Percentiles rank a stretch among this genome's conserved stretches.
Conservation (phyloP, 2,329 filamentous ascomycete species). For the Cercospora sp. region DNA sequence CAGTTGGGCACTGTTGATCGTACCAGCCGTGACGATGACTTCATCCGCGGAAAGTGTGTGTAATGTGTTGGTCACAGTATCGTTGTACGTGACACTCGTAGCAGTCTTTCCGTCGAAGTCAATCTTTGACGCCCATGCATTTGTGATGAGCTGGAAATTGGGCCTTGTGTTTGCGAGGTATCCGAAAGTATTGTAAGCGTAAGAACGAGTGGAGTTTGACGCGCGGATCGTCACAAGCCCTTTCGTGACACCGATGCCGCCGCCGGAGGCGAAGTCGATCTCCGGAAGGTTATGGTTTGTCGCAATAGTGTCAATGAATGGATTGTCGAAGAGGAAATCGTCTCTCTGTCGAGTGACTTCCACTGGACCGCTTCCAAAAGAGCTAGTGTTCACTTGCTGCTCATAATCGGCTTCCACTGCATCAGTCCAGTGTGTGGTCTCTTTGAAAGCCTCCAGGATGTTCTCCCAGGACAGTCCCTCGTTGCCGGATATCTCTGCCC, state of each 20-base stretch:
- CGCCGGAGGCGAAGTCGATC: conserved; percentile 15
- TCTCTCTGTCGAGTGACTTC: conserved; percentile 2
- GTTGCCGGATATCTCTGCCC: conserved; percentile 18
- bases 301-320: conserved; percentile 11
- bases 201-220: conserved; percentile 15
- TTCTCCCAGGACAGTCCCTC: conserved; percentile 9
- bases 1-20: conserved; percentile 64
- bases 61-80: not conserved
- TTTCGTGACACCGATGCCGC: conserved; percentile 13
- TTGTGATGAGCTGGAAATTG: conserved; percentile 16
- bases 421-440: conserved; percentile 10
- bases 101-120: conserved; percentile 12
- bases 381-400: conserved; percentile 10
- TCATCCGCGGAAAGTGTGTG: conserved; percentile 39
- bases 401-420: not conserved
- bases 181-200: conserved; percentile 14
- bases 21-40: conserved; percentile 53
- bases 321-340: not conserved
- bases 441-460: conserved; percentile 16
- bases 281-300: conserved; percentile 1
- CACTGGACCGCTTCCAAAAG: conserved; percentile 17
- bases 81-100: conserved; percentile 11
- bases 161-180: conserved; percentile 12
- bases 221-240: conserved; percentile 11
- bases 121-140: conserved; percentile 20